Evolutionary conservation across 2,329 filamentous ascomycete species (phyloP).

Genomic region (Colletotrichum falcatum): DNA sequence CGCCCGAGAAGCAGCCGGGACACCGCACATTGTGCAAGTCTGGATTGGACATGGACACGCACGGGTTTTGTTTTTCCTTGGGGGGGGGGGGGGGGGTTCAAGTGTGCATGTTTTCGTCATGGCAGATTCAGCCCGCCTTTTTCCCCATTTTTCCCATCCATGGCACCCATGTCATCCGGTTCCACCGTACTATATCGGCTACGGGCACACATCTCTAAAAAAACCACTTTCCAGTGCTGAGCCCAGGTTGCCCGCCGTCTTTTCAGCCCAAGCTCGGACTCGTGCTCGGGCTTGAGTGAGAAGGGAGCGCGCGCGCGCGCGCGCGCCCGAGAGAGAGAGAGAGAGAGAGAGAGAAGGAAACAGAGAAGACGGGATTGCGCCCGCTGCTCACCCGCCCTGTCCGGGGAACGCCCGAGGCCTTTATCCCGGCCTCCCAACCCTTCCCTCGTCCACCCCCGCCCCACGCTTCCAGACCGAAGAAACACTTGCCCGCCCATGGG

Average conservation of each 20-base stretch:
- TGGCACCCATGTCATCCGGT: conserved; percentile 27
- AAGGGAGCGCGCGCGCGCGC: too few species aligned
- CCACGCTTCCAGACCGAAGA: neutral
- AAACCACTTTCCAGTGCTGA: conserved; percentile 17
- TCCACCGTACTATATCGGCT: conserved; percentile 37
- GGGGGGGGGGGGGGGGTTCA: too few species aligned
- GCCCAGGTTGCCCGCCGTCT: neutral
- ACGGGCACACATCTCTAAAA: conserved; percentile 34
- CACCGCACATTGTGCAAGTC: neutral
- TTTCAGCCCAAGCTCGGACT: neutral
- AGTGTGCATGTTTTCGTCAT: conserved; percentile 19
- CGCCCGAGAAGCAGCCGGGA: conserved; percentile 36
- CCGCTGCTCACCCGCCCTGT: conserved; percentile 22
- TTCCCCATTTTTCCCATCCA: conserved; percentile 25
- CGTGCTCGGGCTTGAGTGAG: conserved; percentile 19
- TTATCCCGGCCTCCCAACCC: conserved; percentile 21
- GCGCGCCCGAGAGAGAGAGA: neutral
- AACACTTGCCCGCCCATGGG: neutral
- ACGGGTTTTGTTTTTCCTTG: neutral
- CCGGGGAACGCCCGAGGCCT: conserved; percentile 37
- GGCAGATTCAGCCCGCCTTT: conserved; percentile 4
- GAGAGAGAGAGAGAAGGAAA: neutral
- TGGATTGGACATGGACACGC: neutral
- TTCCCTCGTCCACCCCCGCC: neutral
- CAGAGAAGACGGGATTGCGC: conserved; percentile 4